Conservation (phyloP, 2,329 filamentous ascomycete genomes). For the Aspergillus sp. region DNA sequence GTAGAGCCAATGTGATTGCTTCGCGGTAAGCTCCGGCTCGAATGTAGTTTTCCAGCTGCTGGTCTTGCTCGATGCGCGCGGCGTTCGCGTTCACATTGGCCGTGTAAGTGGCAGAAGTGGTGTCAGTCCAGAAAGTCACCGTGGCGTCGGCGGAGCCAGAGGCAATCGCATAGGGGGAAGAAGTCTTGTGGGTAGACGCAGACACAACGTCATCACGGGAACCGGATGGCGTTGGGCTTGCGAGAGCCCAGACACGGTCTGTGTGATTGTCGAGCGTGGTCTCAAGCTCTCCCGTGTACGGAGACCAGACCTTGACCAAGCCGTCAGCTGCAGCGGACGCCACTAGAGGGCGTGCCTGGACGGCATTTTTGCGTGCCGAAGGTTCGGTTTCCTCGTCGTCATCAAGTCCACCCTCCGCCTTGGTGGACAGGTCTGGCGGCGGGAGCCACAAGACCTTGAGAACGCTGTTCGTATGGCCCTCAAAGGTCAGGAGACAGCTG, state of each 20-base stretch:
- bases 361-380: constrained; percentile 26
- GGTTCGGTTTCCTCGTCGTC: constrained; percentile 31
- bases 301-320: constrained; percentile 94
- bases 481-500: constrained; percentile 86
- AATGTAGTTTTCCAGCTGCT: constrained; percentile 90
- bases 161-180: constrained; percentile 65
- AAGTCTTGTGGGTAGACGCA: constrained; percentile 27
- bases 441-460: constrained; percentile 89
- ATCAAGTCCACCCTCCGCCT: constrained; percentile 34
- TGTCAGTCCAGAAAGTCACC: constrained; percentile 94
- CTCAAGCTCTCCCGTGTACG: constrained; percentile 76
- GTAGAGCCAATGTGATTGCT: constrained; percentile 85
- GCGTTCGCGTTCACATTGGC: constrained; percentile 71
- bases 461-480: constrained; percentile 94
- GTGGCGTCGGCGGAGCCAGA: constrained; percentile 92
- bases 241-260: constrained; percentile 89
- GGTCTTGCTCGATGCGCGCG: constrained; percentile 86
- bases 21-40: constrained; percentile 84
- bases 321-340: constrained; percentile 91
- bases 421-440: constrained; percentile 39
- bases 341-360: constrained; percentile 46
- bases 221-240: constrained; percentile 56
- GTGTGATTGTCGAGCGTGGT: constrained; percentile 95
- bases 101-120: constrained; percentile 73
- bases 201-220: constrained; percentile 29